phyloP scores from a whole-genome alignment of 495 filamentous ascomycete genomes.

The Hypoxylon fragiforme region DNA sequence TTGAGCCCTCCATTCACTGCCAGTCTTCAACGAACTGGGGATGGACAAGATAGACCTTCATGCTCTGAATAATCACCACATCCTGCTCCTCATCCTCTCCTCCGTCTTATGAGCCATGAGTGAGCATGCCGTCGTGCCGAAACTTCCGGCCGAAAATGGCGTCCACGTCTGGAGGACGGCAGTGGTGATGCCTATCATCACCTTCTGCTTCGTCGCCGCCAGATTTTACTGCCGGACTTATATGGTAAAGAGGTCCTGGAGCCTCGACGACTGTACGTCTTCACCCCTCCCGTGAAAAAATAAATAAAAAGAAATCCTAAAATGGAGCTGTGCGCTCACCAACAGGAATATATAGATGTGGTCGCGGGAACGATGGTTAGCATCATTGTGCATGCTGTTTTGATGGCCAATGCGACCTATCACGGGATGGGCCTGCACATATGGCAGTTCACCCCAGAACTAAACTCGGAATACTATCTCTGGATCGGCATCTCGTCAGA shows the following conservation, averaged over 20 bases:
- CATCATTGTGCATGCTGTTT: constrained; percentile 32
- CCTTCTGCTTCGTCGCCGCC: constrained; percentile 34
- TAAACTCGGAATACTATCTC: constrained; percentile 39
- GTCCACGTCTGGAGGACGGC: constrained; percentile 38
- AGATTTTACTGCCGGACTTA: constrained; percentile 36
- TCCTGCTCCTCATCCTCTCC: background rate
- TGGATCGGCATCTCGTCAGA: constrained; percentile 46
- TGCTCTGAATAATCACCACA: too few species aligned
- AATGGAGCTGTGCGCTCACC: constrained; percentile 5
- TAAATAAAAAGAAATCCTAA: background rate
- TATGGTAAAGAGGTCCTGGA: constrained; percentile 22
- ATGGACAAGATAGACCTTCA: constrained; percentile 1
- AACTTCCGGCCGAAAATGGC: constrained; percentile 38
- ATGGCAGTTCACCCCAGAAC: constrained; percentile 39
- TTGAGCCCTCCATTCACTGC: too few species aligned
- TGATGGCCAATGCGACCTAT: constrained; percentile 38
- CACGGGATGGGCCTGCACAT: constrained; percentile 40
- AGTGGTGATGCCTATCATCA: constrained; percentile 37
- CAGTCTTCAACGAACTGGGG: background rate
- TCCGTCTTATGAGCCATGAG: constrained; percentile 20
- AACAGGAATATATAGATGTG: constrained; percentile 27
- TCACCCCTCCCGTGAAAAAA: too few species aligned
- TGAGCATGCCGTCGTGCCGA: constrained; percentile 24
- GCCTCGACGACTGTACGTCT: constrained; percentile 36
- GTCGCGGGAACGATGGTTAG: constrained; percentile 35